A percentile compares a stretch with the other conserved stretches of the same genome.
These are phyloP conservation scores for Clonostachys byssicola DNA, from an alignment of 2,329 filamentous ascomycete genomes.

Conservation along the genomic window DNA sequence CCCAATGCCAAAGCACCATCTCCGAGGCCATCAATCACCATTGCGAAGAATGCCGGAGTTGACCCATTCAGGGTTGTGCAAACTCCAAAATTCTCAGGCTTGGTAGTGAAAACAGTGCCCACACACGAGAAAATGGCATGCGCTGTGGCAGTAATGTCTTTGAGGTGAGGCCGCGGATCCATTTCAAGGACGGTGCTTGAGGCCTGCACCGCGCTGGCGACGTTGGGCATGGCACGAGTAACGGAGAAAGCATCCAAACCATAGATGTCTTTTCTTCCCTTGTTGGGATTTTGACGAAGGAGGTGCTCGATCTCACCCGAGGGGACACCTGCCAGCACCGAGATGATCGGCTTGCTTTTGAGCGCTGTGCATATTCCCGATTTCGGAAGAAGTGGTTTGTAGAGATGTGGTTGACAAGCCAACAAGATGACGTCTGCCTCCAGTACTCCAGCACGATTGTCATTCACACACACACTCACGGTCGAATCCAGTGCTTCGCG, in stretches of 20 bases:
- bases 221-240: constrained; percentile 24
- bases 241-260: constrained; percentile 2
- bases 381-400: constrained; percentile 29
- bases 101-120: constrained; percentile 45
- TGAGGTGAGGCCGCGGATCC: constrained; percentile 10
- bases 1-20: constrained; percentile 59
- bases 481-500: too few species aligned
- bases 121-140: constrained; percentile 50
- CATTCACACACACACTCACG: neutral
- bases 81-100: constrained; percentile 48
- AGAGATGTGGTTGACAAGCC: constrained; percentile 37
- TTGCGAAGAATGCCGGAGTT: constrained; percentile 55
- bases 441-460: constrained; percentile 24
- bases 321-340: constrained; percentile 45
- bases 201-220: constrained; percentile 22
- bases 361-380: constrained; percentile 26
- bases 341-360: constrained; percentile 41
- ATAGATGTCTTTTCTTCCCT: constrained; percentile 13
- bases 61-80: constrained; percentile 56
- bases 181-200: constrained; percentile 28
- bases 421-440: constrained; percentile 36
- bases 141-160: constrained; percentile 12
- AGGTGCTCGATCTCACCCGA: constrained; percentile 27
- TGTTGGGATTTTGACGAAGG: constrained; percentile 20
- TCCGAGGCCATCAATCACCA: constrained; percentile 53